These are phyloP conservation scores for Farysia itapuensis DNA, from an alignment of 1,284 basidiomycete genomes.

Conservation along the genomic window DNA sequence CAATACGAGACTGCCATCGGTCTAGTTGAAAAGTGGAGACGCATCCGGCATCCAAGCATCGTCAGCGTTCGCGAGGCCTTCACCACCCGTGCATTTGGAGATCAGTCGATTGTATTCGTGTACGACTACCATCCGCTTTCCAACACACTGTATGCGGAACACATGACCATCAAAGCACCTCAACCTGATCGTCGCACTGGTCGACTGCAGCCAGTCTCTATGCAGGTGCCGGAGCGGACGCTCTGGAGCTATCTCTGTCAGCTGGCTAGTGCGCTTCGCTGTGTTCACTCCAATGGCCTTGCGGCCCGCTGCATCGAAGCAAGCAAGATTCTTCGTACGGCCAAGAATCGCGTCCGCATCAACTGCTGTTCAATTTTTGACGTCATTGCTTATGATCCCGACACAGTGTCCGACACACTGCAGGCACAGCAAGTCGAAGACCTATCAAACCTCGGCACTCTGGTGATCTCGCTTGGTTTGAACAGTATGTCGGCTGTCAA, in stretches of 20 bases:
- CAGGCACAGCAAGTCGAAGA: constrained; percentile 73
- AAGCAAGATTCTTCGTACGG: constrained; percentile 84
- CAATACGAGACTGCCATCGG: constrained; percentile 71
- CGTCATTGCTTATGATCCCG: constrained; percentile 49
- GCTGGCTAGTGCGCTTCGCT: constrained; percentile 81
- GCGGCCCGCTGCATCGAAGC: constrained; percentile 82
- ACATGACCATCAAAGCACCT: constrained; percentile 63
- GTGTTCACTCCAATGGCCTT: constrained; percentile 78
- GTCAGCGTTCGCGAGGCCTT: constrained; percentile 87
- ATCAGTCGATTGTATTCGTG: constrained; percentile 81
- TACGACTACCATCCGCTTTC: constrained; percentile 88
- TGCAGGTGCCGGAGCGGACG: constrained; percentile 73
- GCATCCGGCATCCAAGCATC: constrained; percentile 82
- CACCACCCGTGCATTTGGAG: constrained; percentile 88
- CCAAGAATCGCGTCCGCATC: constrained; percentile 70
- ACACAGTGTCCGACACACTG: constrained; percentile 23
- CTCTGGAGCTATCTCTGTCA: constrained; percentile 94
- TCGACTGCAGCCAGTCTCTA: constrained; percentile 47
- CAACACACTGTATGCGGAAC: constrained; percentile 76
- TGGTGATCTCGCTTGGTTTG: constrained; percentile 80
- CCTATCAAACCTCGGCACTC: constrained; percentile 78
- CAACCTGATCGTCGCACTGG: constrained; percentile 58
- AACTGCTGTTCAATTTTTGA: constrained; percentile 55
- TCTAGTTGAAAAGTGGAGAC: constrained; percentile 83
- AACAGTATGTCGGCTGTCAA: constrained; percentile 67